A percentile compares a stretch with the other conserved stretches of the same genome.
phyloP scores from a whole-genome alignment of 2,329 filamentous ascomycete genomes.

The Cytospora piceicola region DNA sequence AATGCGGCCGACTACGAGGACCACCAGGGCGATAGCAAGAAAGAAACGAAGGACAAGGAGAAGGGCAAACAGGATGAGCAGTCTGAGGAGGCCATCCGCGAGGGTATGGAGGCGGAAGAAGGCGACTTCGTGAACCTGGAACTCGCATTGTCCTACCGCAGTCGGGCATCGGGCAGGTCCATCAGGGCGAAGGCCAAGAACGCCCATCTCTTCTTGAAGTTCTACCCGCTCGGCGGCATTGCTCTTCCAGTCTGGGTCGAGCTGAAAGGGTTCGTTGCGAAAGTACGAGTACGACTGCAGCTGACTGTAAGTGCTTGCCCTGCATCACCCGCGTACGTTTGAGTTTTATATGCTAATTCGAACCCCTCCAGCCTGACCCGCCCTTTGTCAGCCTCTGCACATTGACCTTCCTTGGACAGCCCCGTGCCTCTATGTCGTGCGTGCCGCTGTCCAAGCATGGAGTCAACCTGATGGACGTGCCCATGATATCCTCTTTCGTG shows the following conservation, averaged over 20 bases:
- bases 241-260: slow-evolving; percentile 74
- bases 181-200: slow-evolving; percentile 69
- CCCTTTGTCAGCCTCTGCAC: slow-evolving; percentile 79
- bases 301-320: slow-evolving; percentile 49
- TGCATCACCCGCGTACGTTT: not conserved
- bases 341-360: not conserved
- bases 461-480: slow-evolving; percentile 75
- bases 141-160: slow-evolving; percentile 73
- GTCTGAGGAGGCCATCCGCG: slow-evolving; percentile 45
- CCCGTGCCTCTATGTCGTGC: slow-evolving; percentile 71
- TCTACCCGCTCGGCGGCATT: slow-evolving; percentile 65
- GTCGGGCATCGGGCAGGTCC: slow-evolving; percentile 62
- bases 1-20: slow-evolving; percentile 39
- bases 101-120: slow-evolving; percentile 76
- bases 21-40: slow-evolving; percentile 37
- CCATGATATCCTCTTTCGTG: slow-evolving; percentile 74
- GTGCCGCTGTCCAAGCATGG: slow-evolving; percentile 70
- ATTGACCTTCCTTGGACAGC: slow-evolving; percentile 74
- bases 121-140: slow-evolving; percentile 80
- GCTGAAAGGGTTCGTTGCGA: slow-evolving; percentile 71
- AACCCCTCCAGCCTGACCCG: slow-evolving; percentile 62
- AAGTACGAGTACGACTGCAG: slow-evolving; percentile 69
- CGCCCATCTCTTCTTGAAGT: slow-evolving; percentile 72
- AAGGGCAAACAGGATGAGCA: slow-evolving; percentile 42
- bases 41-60: slow-evolving; percentile 42